Conservation (phyloP, 2,329 filamentous ascomycete species). For the Talaromyces sp. region DNA sequence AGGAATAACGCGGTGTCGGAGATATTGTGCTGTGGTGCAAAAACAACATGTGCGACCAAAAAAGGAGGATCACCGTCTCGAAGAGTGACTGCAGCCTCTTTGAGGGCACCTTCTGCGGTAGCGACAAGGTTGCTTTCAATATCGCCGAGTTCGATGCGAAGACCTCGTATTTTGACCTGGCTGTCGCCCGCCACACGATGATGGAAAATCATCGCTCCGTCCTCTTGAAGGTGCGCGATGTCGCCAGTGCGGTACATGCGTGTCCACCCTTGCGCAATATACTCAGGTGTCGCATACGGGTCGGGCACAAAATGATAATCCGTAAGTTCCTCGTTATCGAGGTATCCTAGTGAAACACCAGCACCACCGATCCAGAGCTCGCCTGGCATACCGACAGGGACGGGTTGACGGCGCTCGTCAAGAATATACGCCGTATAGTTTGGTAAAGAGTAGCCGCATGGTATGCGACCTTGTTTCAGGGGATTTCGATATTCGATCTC, state of each 20-base stretch:
- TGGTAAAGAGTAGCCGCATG: slow-evolving; percentile 23
- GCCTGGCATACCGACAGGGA: slow-evolving; percentile 39
- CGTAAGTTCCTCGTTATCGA: slow-evolving; percentile 21
- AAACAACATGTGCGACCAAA: slow-evolving; percentile 21
- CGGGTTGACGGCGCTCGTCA: slow-evolving; percentile 35
- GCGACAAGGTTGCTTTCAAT: slow-evolving; percentile 35
- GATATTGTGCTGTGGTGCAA: background rate
- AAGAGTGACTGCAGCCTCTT: slow-evolving; percentile 7
- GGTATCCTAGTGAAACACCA: slow-evolving; percentile 23
- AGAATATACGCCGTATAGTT: slow-evolving; percentile 41
- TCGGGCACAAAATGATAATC: slow-evolving; percentile 21
- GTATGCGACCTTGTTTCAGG: background rate
- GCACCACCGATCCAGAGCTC: slow-evolving; percentile 38
- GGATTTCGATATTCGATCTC: background rate
- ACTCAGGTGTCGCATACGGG: background rate
- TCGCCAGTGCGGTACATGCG: background rate
- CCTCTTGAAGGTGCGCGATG: background rate
- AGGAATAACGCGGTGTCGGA: slow-evolving; percentile 21
- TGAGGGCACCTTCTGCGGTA: background rate
- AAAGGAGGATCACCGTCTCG: slow-evolving; percentile 22
- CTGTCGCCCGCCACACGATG: background rate
- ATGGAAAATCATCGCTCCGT: slow-evolving; percentile 25
- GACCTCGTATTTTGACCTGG: slow-evolving; percentile 21
- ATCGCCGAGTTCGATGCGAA: slow-evolving; percentile 49
- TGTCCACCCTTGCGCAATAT: slow-evolving; percentile 12